Evolutionary conservation across 177 flowering plant species (phyloP), one percentile per base, ranked within the genome.

Genomic region (Vitis hybrid): DNA sequence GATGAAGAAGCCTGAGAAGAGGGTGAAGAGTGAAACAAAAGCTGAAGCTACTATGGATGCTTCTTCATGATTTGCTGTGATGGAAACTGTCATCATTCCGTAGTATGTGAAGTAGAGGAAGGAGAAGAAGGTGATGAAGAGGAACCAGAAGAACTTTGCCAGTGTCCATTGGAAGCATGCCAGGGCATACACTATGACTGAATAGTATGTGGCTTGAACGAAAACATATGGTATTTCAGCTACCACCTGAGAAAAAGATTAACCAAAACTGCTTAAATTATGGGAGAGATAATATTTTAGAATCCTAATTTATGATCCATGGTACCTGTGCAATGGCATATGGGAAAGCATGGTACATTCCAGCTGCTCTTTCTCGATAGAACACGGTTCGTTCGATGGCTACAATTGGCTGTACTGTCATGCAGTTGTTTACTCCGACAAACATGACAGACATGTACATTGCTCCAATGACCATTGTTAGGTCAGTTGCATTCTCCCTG

Each of bases 61-160:
- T 49, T 87, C 79, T 76, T 90, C 87, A 66, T 82, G 89, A 73
- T 86, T 91, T 39, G 94, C 93, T 26, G 92, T 88, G 76, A 91
- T 71, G 65, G 93, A 77, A 34, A 91, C 93, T 1, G 93, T 84
- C 97, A 93, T 84, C 98, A 93, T 93, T 22, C 98, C 98, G 11
- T 89, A 93, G 82, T 87, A 93, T 11, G 97, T 91, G 83, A 91
- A 93, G 84, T 89, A 93, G 50, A 89, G 88, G 80, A 91, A 86
- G 59, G 98, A 78, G 83, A 91, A 88, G 84, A 87, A 89, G 68
- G 70, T 75, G 78, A 90, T 61, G 70, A 83, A 89, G 88, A 83
- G 89, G 83, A 93, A 93, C 96, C 94, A 90, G 67, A 87, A 83
- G 84, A 93, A 90, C 75, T 93, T 93, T 3, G 69, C 74, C 6